Percentiles rank a stretch among this genome's conserved stretches.
Evolutionary conservation across 805 yeast species (phyloP).

Genomic region (Teunomyces gatunensis): DNA sequence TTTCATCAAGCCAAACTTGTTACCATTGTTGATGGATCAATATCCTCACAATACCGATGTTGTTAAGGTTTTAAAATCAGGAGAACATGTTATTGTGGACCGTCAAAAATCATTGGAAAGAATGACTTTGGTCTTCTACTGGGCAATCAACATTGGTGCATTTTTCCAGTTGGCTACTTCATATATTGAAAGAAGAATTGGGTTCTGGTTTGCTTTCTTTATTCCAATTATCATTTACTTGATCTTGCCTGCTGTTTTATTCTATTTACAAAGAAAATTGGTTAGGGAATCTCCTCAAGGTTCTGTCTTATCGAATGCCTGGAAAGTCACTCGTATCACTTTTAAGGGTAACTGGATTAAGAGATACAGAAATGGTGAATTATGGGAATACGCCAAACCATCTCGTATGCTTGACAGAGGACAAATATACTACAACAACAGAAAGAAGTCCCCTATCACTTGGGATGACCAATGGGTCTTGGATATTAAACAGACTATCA

Average conservation of each 20-base stretch:
- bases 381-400: slow-evolving; percentile 53
- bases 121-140: slow-evolving; percentile 47
- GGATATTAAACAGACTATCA: slow-evolving; percentile 43
- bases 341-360: slow-evolving; percentile 42
- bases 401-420: slow-evolving; percentile 44
- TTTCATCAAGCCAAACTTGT: slow-evolving; percentile 52
- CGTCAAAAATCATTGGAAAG: slow-evolving; percentile 43
- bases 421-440: slow-evolving; percentile 24
- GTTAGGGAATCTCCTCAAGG: slow-evolving; percentile 38
- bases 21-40: slow-evolving; percentile 48
- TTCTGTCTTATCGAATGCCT: slow-evolving; percentile 44
- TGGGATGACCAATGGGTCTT: slow-evolving; percentile 48
- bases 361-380: slow-evolving; percentile 38
- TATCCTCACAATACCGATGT: slow-evolving; percentile 56
- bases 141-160: slow-evolving; percentile 56
- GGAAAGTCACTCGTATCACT: slow-evolving; percentile 40
- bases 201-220: slow-evolving; percentile 55
- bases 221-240: slow-evolving; percentile 39
- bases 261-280: slow-evolving; percentile 25
- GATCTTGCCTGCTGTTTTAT: slow-evolving; percentile 29
- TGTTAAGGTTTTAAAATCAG: slow-evolving; percentile 55
- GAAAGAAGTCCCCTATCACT: slow-evolving; percentile 20
- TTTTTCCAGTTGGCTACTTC: slow-evolving; percentile 53
- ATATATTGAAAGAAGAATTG: slow-evolving; percentile 49
- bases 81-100: slow-evolving; percentile 62